These are phyloP conservation scores for Fusarium bactridioides DNA, from an alignment of 2,329 filamentous ascomycete species.

Conservation along the genomic window DNA sequence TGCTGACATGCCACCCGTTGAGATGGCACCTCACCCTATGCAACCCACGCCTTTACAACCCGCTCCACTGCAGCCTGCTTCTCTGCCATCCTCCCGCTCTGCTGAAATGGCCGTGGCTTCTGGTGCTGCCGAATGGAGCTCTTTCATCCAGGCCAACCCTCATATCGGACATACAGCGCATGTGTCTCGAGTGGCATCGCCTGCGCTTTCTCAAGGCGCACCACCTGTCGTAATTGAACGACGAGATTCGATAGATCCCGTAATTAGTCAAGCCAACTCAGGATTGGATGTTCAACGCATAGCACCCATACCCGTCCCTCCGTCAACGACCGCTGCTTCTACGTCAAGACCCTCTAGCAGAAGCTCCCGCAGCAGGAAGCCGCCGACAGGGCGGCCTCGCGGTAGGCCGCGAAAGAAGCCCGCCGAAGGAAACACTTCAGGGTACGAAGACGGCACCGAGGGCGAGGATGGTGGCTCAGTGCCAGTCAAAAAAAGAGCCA, in stretches of 20 bases:
- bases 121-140: conserved; percentile 80
- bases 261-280: conserved; percentile 25
- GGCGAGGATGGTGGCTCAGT: conserved; percentile 60
- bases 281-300: conserved; percentile 46
- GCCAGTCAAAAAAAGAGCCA: conserved; percentile 73
- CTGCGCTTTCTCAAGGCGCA: conserved; percentile 48
- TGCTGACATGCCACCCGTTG: conserved; percentile 36
- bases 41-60: background rate
- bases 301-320: conserved; percentile 47
- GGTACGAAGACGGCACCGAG: conserved; percentile 73
- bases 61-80: background rate
- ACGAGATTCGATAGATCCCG: conserved; percentile 42
- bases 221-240: conserved; percentile 29
- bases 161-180: conserved; percentile 52
- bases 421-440: conserved; percentile 73
- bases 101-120: conserved; percentile 54
- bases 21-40: background rate
- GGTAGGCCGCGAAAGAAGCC: conserved; percentile 65
- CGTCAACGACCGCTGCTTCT: conserved; percentile 29
- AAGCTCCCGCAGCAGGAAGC: conserved; percentile 55
- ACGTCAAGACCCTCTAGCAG: conserved; percentile 67
- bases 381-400: conserved; percentile 62
- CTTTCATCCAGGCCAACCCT: conserved; percentile 77
- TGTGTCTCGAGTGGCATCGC: conserved; percentile 48
- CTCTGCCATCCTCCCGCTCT: conserved; percentile 25